Evolutionary conservation across 2,329 filamentous ascomycete genomes (phyloP).

Genomic region (Xylariaceae sp.): DNA sequence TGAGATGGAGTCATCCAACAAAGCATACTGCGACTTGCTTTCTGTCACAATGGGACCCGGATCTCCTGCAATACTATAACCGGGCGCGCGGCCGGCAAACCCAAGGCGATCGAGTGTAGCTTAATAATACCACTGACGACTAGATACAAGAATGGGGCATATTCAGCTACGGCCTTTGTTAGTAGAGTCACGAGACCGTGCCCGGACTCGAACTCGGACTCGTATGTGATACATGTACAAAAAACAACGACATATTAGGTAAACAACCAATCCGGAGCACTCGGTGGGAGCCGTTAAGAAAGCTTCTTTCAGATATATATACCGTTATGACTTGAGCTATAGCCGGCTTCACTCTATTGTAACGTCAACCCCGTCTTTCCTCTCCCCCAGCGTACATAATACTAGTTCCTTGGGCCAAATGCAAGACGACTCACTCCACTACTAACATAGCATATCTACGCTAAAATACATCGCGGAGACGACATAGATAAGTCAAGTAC

Average conservation of each 20-base stretch:
- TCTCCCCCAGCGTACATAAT: neutral
- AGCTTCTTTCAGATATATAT: slow-evolving; percentile 6
- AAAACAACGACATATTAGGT: no score
- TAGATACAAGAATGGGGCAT: no score
- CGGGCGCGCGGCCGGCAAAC: no score
- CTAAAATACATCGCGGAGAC: slow-evolving; percentile 6
- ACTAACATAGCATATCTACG: slow-evolving; percentile 10
- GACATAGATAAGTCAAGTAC: slow-evolving; percentile 9
- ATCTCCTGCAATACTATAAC: slow-evolving; percentile 6
- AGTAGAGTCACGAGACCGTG: no score
- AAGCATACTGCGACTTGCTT: slow-evolving; percentile 5
- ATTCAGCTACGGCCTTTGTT: no score
- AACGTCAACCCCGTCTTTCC: slow-evolving; percentile 25
- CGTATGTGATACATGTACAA: slow-evolving; percentile 7
- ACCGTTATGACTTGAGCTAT: slow-evolving; percentile 1
- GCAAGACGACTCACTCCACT: slow-evolving; percentile 15
- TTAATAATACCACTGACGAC: no score
- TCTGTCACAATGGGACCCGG: slow-evolving; percentile 12
- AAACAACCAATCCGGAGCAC: no score
- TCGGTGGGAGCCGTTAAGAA: slow-evolving; percentile 10
- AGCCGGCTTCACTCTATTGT: slow-evolving; percentile 11
- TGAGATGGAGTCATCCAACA: slow-evolving; percentile 8
- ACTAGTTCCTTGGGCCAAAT: slow-evolving; percentile 12
- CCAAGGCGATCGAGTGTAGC: no score
- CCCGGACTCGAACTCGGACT: neutral